Evolutionary conservation across 225 moss, liverwort and hornwort species (phyloP).

Genomic region (Neckera pumila): DNA sequence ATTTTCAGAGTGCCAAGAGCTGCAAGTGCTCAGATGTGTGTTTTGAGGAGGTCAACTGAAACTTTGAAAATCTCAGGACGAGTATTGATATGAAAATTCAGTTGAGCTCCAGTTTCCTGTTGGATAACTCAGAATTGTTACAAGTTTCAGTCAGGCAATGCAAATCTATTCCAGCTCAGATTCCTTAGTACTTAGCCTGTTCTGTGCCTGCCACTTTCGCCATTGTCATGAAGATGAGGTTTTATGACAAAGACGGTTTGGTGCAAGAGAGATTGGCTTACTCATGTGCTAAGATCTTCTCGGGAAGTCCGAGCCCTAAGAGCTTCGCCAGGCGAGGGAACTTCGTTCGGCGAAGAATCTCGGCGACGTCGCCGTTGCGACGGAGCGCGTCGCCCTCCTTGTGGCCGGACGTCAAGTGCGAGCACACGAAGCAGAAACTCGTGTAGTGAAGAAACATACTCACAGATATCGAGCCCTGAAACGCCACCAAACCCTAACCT

Average conservation of each 20-base stretch:
- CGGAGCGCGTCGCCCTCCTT: slow-evolving; percentile 69
- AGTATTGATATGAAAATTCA: neutral
- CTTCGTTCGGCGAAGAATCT: slow-evolving; percentile 64
- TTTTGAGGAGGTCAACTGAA: neutral
- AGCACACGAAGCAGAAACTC: slow-evolving; percentile 78
- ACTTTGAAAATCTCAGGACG: neutral
- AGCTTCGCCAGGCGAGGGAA: slow-evolving; percentile 63
- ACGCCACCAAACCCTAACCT: neutral
- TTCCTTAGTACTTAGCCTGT: neutral
- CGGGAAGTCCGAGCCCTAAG: slow-evolving; percentile 48
- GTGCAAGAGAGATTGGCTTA: neutral
- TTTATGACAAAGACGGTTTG: neutral
- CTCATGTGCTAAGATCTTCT: slow-evolving; percentile 78
- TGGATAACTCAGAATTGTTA: neutral
- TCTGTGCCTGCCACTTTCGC: neutral
- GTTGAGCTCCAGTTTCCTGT: neutral
- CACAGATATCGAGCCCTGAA: slow-evolving; percentile 78
- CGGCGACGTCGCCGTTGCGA: slow-evolving; percentile 72
- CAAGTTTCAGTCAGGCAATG: neutral
- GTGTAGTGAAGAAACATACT: slow-evolving; percentile 82
- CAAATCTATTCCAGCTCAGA: neutral
- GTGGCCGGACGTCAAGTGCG: slow-evolving; percentile 75
- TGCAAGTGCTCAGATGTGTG: neutral
- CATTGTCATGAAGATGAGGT: neutral
- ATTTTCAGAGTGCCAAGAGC: neutral